Base-by-base conservation (phyloP, 345 rosid genomes). In the Melastoma malabathricum region DNA sequence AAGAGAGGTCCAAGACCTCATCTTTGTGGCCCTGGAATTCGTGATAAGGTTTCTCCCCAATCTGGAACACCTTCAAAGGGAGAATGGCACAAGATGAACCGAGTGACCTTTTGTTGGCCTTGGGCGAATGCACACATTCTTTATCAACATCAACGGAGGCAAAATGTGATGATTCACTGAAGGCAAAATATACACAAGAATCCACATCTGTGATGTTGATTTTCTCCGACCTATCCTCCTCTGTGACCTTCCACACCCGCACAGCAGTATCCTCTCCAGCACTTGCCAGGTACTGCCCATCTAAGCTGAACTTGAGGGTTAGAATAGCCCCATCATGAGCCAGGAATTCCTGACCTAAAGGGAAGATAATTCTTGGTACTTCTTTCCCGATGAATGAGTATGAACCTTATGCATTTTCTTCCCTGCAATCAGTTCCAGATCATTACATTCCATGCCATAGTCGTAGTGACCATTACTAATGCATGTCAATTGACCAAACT, bases 1-100 rank as follows among this genome's bases (percentile, higher is more conserved):
- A 86, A 0, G 92, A 69, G 57, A 86, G 83, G 76, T 78, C 86
- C 74, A 86, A 73, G 58, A 86, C 68, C 63, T 82, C 92, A 25
- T 73, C 73, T 3, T 5, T 25, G 64, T 84, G 94, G 54, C 89
- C 94, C 31, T 44, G 73, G 59, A 81, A 79, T 71, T 79, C 82
- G 34, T 81, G 84, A 68, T 71, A 68, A 59, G 94, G 89, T 59
- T 72, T 77, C 71, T 84, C 89, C 57, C 61, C 51, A 41, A 84
- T 62, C 62, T 58, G 47, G 57, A 84, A 84, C 31, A 75, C 72
- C 64, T 65, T 86, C 51, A 80, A 66, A 10, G 95, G 88, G 55
- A 86, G 70, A 55, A 82, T 59, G 15, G 77, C 84, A 56, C 82
- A 86, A n/a, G 84, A 59, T 2, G 77, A 68, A 47, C 77, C 82